phyloP scores from a whole-genome alignment of 306 rosid genomes.

The Gastrolobium villosum region DNA sequence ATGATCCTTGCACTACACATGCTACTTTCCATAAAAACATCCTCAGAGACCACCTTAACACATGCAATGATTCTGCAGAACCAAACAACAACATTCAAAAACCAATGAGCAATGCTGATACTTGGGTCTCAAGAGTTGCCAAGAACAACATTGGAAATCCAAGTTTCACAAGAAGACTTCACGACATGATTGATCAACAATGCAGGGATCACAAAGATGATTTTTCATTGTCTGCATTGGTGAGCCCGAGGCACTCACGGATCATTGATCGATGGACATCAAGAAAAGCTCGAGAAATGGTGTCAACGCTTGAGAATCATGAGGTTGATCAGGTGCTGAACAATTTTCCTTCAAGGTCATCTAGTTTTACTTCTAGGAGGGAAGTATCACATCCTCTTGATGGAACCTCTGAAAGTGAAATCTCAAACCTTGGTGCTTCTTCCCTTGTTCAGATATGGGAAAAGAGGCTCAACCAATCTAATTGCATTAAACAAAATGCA shows the following conservation, averaged over 20 bases:
- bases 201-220: slow-evolving; percentile 4
- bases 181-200: background rate
- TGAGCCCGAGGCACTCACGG: slow-evolving; percentile 25
- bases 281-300: slow-evolving; percentile 48
- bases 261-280: slow-evolving; percentile 49
- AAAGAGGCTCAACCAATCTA: slow-evolving; percentile 64
- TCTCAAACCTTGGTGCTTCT: slow-evolving; percentile 67
- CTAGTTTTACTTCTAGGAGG: slow-evolving; percentile 33
- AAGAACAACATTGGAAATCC: slow-evolving; percentile 31
- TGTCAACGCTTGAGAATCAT: slow-evolving; percentile 33
- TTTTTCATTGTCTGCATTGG: background rate
- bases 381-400: slow-evolving; percentile 48
- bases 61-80: slow-evolving; percentile 41
- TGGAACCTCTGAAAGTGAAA: slow-evolving; percentile 25
- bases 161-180: background rate
- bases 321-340: slow-evolving; percentile 43
- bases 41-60: slow-evolving; percentile 51
- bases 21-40: slow-evolving; percentile 54
- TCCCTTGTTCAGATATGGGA: slow-evolving; percentile 92
- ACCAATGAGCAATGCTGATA: slow-evolving; percentile 19
- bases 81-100: slow-evolving; percentile 24
- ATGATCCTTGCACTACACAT: slow-evolving; percentile 51
- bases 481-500: slow-evolving; percentile 35
- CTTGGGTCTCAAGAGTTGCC: slow-evolving; percentile 49
- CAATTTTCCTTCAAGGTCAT: slow-evolving; percentile 37